phyloP scores from a whole-genome alignment of 768 basidiomycete species.

The Boletellus emodensis region DNA sequence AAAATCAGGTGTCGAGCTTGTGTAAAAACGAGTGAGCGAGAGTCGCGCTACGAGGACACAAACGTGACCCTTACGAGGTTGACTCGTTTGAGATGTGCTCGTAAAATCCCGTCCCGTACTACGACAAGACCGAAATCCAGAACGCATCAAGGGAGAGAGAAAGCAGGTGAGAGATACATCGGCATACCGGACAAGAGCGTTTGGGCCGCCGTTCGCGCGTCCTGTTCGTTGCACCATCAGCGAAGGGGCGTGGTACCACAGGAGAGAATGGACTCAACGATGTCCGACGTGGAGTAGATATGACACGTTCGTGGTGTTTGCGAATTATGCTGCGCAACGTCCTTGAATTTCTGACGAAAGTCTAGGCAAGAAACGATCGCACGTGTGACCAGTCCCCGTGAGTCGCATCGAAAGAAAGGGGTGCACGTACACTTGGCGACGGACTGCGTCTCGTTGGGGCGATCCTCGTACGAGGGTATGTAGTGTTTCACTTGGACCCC shows the following conservation, averaged over 20 bases:
- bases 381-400: not conserved
- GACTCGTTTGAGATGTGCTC: slow-evolving; percentile 52
- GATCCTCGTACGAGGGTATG: slow-evolving; percentile 63
- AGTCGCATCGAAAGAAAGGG: not conserved
- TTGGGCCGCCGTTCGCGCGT: slow-evolving; percentile 58
- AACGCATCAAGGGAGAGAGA: not conserved
- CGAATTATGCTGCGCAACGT: slow-evolving; percentile 55
- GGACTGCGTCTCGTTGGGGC: slow-evolving; percentile 60
- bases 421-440: slow-evolving; percentile 58
- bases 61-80: slow-evolving; percentile 29
- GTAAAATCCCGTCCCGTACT: slow-evolving; percentile 63
- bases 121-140: not conserved
- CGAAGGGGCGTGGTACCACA: not conserved
- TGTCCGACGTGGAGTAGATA: slow-evolving; percentile 66
- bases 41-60: too few species aligned
- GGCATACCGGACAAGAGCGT: slow-evolving; percentile 53
- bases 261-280: slow-evolving; percentile 40
- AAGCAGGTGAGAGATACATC: not conserved
- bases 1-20: too few species aligned
- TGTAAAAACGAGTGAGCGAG: too few species aligned
- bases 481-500: slow-evolving; percentile 54
- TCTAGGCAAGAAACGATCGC: slow-evolving; percentile 36
- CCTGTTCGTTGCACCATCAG: slow-evolving; percentile 33
- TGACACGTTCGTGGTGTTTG: slow-evolving; percentile 54
- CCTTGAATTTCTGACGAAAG: slow-evolving; percentile 65